phyloP scores from a whole-genome alignment of 306 rosid genomes.

The Inga leiocalycina region DNA sequence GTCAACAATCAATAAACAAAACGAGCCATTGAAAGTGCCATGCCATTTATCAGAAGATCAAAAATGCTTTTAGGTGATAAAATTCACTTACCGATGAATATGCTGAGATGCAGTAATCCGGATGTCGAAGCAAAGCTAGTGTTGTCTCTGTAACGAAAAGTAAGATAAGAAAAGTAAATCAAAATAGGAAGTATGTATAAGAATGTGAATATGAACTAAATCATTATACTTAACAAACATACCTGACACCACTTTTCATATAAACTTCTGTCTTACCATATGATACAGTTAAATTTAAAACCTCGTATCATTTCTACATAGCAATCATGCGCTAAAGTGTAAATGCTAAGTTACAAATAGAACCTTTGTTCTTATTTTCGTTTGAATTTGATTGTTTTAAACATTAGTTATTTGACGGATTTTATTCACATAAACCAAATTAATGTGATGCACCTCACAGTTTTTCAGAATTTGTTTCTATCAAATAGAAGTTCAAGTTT shows the following conservation, averaged over 20 bases:
- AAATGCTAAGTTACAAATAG: neutral
- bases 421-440: constrained; percentile 12
- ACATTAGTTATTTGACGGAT: neutral
- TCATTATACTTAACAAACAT: constrained; percentile 4
- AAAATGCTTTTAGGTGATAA: constrained; percentile 27
- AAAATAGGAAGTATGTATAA: constrained; percentile 26
- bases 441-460: neutral
- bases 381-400: neutral
- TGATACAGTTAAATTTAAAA: constrained; percentile 1
- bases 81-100: constrained; percentile 79
- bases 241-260: constrained; percentile 18
- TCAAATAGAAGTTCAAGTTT: neutral
- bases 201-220: constrained; percentile 23
- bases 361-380: constrained; percentile 1
- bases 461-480: neutral
- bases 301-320: constrained; percentile 14
- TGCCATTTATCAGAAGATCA: constrained; percentile 27
- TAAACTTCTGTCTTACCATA: constrained; percentile 4
- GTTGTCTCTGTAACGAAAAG: constrained; percentile 73
- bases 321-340: neutral
- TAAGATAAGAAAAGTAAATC: constrained; percentile 18
- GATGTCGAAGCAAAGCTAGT: constrained; percentile 91
- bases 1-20: constrained; percentile 6
- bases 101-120: constrained; percentile 92
- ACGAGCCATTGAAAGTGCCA: neutral